Base-by-base conservation (phyloP, 208 protist species). In the Trypanosoma brucei region DNA sequence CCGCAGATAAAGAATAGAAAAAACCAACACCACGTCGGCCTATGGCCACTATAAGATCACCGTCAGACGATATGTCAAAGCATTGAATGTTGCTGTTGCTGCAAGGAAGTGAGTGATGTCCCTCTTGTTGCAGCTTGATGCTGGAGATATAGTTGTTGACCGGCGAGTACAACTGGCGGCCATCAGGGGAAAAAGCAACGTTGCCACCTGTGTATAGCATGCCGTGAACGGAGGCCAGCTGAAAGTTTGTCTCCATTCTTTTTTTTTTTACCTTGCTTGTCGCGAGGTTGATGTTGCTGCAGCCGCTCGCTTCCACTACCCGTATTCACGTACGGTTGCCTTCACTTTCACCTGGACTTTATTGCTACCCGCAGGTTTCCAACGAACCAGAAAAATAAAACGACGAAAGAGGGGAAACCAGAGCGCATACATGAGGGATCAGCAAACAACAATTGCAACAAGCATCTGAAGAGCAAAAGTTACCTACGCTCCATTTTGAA, bases 151-250 rank as follows among this genome's bases (percentile, higher is more conserved):
- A 91, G 70, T 93, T 96, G 72, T 92, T 83, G 0, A 96, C 90
- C 3, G 90, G 90, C 6, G 86, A 92, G 76, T 90, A 92, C 40
- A 96, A 79, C 62, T 83, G 76, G 30, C 75, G 64, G 46, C 85
- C 90, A 50, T 93, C 90, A 2, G 84, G 86, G 11, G 81, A 79
- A 70, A 96, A 96, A 62, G 55, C 65, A 42, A 96, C 79, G 74
- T 96, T 96, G 63, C 90, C 90, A 44, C 90, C 90, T 36, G 90
- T 96, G 78, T 96, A 96, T 31, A 96, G 79, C 90, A 92, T 96
- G 70, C 90, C 90, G 72, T 93, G 90, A 67, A 96, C 90, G 37
- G 90, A 81, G 2, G 86, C 90, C 14, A 96, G 75, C 72, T 96
- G 86, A 58, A 92, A 96, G 37, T 75, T 80, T 13, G 70, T 90